Evolutionary conservation across 352 stramenopile genomes (phyloP).

Genomic region (Phytophthora europaea): DNA sequence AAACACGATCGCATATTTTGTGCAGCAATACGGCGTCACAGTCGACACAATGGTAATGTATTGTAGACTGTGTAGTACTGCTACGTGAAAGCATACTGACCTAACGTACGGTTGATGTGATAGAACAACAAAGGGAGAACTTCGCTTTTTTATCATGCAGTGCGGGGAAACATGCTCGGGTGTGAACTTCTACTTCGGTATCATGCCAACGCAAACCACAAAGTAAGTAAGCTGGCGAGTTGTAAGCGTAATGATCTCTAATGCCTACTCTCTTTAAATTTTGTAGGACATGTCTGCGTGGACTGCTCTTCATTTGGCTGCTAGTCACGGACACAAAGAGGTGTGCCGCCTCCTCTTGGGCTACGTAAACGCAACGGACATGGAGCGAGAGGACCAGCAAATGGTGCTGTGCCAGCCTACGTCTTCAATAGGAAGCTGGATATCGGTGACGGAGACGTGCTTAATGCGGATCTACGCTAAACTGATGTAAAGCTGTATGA

Average conservation of each 20-base stretch:
- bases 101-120: background rate
- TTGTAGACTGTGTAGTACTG: background rate
- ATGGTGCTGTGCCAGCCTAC: slow-evolving; percentile 48
- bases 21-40: slow-evolving; percentile 38
- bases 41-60: slow-evolving; percentile 39
- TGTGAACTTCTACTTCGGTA: slow-evolving; percentile 52
- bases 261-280: background rate
- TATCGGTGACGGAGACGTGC: slow-evolving; percentile 46
- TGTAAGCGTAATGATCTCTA: background rate
- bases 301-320: slow-evolving; percentile 56
- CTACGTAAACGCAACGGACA: slow-evolving; percentile 27
- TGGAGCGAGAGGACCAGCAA: slow-evolving; percentile 44
- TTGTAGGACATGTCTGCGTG: slow-evolving; percentile 52
- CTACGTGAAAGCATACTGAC: background rate
- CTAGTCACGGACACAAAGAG: slow-evolving; percentile 54
- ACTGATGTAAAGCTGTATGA: slow-evolving; percentile 43
- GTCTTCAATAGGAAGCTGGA: slow-evolving; percentile 50
- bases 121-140: slow-evolving; percentile 58
- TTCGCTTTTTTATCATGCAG: slow-evolving; percentile 56
- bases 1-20: slow-evolving; percentile 44
- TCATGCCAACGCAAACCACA: slow-evolving; percentile 52
- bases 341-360: slow-evolving; percentile 47
- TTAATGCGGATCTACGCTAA: slow-evolving; percentile 64
- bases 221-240: slow-evolving; percentile 20
- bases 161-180: slow-evolving; percentile 52